Evolutionary conservation across 371 early-diverging fungal genomes (phyloP).

Genomic region (Thermomucor indicae-seudaticae): DNA sequence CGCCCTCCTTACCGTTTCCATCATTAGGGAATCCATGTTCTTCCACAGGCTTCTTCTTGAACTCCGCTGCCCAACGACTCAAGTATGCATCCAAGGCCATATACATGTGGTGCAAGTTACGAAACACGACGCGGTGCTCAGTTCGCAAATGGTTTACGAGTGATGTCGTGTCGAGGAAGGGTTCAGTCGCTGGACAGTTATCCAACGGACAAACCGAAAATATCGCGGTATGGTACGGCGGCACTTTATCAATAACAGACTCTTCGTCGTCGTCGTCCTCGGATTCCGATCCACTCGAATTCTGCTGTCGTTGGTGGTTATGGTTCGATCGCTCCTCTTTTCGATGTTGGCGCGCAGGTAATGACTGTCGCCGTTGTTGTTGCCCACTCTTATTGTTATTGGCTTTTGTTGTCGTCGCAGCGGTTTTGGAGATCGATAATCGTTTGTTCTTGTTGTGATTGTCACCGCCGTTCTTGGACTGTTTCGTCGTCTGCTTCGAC

Average conservation of each 20-base stretch:
- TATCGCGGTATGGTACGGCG: constrained; percentile 62
- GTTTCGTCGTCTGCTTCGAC: too few relatives aligned
- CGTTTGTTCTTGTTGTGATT: background rate
- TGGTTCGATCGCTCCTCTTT: background rate
- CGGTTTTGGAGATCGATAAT: too few relatives aligned
- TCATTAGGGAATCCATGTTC: constrained; percentile 2
- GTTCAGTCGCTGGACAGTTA: constrained; percentile 43
- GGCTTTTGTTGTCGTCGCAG: too few relatives aligned
- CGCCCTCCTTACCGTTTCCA: background rate
- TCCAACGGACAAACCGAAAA: constrained; percentile 53
- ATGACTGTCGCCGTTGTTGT: background rate
- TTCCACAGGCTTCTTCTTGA: constrained; percentile 12
- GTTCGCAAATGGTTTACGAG: constrained; percentile 64
- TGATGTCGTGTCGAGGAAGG: constrained; percentile 62
- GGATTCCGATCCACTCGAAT: constrained; percentile 22
- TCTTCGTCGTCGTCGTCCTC: constrained; percentile 42
- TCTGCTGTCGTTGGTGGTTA: background rate
- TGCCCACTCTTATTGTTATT: background rate
- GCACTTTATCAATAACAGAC: constrained; percentile 45
- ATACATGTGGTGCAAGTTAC: constrained; percentile 77
- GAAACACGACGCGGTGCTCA: constrained; percentile 64
- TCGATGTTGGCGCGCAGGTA: background rate
- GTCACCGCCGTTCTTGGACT: too few relatives aligned
- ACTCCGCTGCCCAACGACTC: constrained; percentile 61
- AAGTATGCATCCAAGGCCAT: constrained; percentile 78